Evolutionary conservation across 202 grass and related monocot genomes (phyloP).

Genomic region (Elaeis oleifera): DNA sequence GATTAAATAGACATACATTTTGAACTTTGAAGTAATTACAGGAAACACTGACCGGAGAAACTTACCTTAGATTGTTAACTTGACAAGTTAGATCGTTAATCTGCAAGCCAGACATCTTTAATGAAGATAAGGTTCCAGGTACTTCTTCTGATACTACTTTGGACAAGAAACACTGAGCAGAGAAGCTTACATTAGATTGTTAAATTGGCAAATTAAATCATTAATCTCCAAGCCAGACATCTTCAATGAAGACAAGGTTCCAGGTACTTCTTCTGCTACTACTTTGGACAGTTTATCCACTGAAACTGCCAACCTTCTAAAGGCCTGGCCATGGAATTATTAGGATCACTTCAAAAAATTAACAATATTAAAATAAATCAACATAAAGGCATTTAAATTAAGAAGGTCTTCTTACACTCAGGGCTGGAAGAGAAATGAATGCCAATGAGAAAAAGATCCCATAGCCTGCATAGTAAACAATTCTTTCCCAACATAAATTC

Average conservation of each 20-base stretch:
- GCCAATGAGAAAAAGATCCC: conserved; percentile 33
- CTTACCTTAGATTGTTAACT: conserved; percentile 36
- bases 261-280: conserved; percentile 37
- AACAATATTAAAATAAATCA: background rate
- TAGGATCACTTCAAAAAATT: too few species aligned
- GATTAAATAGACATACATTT: too few species aligned
- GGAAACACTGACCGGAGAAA: background rate
- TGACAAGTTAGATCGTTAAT: conserved; percentile 51
- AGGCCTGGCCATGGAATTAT: conserved; percentile 15
- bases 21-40: too few species aligned
- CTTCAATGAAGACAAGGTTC: conserved; percentile 37
- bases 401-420: conserved; percentile 25
- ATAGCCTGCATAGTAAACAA: conserved; percentile 20
- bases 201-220: conserved; percentile 47
- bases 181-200: conserved; percentile 31
- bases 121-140: conserved; percentile 32
- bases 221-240: conserved; percentile 45
- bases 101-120: conserved; percentile 46
- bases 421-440: conserved; percentile 30
- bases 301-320: conserved; percentile 20
- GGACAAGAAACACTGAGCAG: conserved; percentile 9
- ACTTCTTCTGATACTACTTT: conserved; percentile 34
- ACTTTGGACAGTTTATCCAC: conserved; percentile 26
- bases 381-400: background rate
- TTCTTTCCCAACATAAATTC: too few species aligned